Conservation (phyloP, 1,139 yeast genomes). For the Zygosaccharomyces sapae region DNA sequence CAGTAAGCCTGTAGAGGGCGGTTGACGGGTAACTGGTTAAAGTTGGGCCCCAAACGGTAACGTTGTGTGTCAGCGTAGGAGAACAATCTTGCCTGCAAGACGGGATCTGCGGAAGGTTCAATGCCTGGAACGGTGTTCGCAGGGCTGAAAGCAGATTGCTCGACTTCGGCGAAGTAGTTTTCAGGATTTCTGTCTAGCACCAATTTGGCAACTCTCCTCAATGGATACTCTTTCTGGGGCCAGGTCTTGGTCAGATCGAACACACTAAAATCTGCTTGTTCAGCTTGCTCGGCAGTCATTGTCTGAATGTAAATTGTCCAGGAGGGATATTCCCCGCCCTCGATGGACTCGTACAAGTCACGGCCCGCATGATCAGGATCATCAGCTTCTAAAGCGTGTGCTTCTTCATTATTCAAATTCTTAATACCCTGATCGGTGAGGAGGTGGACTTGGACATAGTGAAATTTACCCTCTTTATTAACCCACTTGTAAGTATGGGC, state of each 20-base stretch:
- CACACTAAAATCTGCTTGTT: constrained; percentile 48
- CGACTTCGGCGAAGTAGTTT: constrained; percentile 45
- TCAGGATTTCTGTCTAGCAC: constrained; percentile 44
- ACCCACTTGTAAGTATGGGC: constrained; percentile 71
- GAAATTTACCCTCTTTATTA: constrained; percentile 61
- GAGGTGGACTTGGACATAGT: constrained; percentile 62
- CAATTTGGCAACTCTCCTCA: constrained; percentile 43
- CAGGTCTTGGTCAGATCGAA: constrained; percentile 58
- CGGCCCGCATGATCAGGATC: constrained; percentile 50
- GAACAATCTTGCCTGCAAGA: constrained; percentile 73
- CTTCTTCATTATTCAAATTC: constrained; percentile 51
- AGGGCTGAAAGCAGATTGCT: constrained; percentile 57
- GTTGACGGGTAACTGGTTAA: constrained; percentile 52
- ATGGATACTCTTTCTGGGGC: constrained; percentile 45
- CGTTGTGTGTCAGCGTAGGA: constrained; percentile 77
- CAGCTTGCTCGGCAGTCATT: constrained; percentile 65
- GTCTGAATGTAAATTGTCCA: constrained; percentile 64
- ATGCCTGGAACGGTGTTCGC: constrained; percentile 75
- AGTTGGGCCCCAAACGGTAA: constrained; percentile 48
- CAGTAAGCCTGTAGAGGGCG: constrained; percentile 41
- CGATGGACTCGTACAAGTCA: constrained; percentile 46
- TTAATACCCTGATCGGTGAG: constrained; percentile 57
- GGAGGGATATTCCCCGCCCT: constrained; percentile 52
- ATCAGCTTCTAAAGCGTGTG: constrained; percentile 48
- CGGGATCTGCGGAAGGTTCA: constrained; percentile 81